Evolutionary conservation across 2,329 filamentous ascomycete species (phyloP).

Genomic region (Scolecobasidium constrictum): DNA sequence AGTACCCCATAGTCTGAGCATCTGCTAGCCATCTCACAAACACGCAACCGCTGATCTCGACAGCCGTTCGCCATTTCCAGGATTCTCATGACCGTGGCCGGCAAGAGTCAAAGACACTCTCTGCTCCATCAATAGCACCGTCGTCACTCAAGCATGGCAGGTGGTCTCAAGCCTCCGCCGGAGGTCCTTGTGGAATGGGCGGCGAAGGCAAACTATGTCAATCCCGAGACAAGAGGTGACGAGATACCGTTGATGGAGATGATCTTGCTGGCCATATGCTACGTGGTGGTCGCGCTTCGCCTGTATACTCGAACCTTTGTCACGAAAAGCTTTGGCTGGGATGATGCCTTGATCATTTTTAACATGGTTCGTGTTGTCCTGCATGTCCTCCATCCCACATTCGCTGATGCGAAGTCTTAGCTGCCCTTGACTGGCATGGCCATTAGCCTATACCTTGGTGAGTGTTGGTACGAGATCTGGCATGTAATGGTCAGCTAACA

Average conservation of each 20-base stretch:
- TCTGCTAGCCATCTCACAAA: too few species aligned
- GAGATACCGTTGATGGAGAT: background rate
- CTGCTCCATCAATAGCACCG: too few species aligned
- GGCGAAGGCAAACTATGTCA: slow-evolving; percentile 8
- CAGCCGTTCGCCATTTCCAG: too few species aligned
- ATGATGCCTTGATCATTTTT: slow-evolving; percentile 15
- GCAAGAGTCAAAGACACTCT: too few species aligned
- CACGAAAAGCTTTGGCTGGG: slow-evolving; percentile 11
- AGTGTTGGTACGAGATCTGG: too few species aligned
- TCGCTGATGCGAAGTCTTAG: too few species aligned
- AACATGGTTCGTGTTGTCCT: slow-evolving; percentile 19
- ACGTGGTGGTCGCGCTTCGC: slow-evolving; percentile 11
- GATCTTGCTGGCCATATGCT: slow-evolving; percentile 11
- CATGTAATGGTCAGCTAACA: too few species aligned
- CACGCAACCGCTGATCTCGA: too few species aligned
- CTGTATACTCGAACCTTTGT: slow-evolving; percentile 13
- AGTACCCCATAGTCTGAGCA: too few species aligned
- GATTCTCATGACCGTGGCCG: too few species aligned
- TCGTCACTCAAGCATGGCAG: too few species aligned
- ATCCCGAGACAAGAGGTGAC: slow-evolving; percentile 8
- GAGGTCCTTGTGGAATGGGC: slow-evolving; percentile 7
- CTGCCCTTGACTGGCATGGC: slow-evolving; percentile 11
- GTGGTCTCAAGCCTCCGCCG: background rate
- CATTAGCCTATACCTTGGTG: slow-evolving; percentile 10
- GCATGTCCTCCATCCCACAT: too few species aligned